These are phyloP conservation scores for Yamadazyma epiphylla DNA, from an alignment of 1,139 yeast genomes.

Conservation along the genomic window DNA sequence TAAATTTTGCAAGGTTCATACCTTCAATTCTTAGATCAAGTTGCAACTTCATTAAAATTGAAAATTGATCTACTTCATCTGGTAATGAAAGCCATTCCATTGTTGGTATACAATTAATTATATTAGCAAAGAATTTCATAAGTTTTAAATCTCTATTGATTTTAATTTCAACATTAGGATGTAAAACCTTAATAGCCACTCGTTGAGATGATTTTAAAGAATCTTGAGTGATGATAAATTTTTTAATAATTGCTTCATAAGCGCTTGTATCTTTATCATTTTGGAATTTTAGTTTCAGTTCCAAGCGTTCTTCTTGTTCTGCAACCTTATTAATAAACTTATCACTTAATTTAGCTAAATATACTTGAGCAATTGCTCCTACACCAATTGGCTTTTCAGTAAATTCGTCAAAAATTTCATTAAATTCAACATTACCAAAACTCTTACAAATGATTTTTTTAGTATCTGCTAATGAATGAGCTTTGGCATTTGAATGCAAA, in stretches of 20 bases:
- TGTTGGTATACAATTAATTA: constrained; percentile 73
- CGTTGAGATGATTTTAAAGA: constrained; percentile 43
- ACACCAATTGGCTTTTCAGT: constrained; percentile 78
- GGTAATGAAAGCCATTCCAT: constrained; percentile 98
- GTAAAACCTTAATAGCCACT: constrained; percentile 90
- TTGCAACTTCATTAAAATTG: constrained; percentile 81
- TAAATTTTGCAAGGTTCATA: constrained; percentile 67
- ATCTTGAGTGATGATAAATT: constrained; percentile 35
- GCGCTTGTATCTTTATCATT: constrained; percentile 5
- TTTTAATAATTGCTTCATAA: constrained; percentile 25
- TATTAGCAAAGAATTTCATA: constrained; percentile 74
- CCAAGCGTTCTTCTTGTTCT: constrained; percentile 22
- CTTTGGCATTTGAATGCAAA: constrained; percentile 77
- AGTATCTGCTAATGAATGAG: constrained; percentile 67
- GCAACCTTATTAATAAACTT: constrained; percentile 35
- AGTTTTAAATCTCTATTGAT: constrained; percentile 80
- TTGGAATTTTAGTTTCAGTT: constrained; percentile 11
- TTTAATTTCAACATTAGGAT: constrained; percentile 73
- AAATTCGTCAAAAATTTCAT: constrained; percentile 81
- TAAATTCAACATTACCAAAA: constrained; percentile 58
- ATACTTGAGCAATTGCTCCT: constrained; percentile 97
- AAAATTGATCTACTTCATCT: constrained; percentile 87
- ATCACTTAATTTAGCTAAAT: constrained; percentile 62
- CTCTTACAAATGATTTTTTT: constrained; percentile 55
- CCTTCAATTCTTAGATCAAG: constrained; percentile 89